A percentile compares a stretch with the other conserved stretches of the same genome.
Conservation (phyloP, 139 green algal genomes). For the Haematococcus sp. region DNA sequence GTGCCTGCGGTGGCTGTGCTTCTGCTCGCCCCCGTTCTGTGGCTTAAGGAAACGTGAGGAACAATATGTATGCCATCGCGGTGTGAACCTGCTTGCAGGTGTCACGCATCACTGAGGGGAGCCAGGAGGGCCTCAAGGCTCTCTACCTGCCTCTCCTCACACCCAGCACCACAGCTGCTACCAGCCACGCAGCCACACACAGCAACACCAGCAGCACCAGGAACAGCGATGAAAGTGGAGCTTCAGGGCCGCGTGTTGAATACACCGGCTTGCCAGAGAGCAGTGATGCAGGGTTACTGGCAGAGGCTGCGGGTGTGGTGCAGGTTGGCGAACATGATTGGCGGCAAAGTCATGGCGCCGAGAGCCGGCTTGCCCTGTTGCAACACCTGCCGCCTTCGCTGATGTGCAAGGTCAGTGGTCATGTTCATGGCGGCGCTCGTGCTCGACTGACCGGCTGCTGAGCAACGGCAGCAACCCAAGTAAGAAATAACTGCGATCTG, state of each 20-base stretch:
- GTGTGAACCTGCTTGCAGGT: not conserved
- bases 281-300: no score
- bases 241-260: not conserved
- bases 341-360: not conserved
- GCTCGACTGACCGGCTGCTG: not conserved
- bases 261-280: not conserved
- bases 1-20: no score
- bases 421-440: not conserved
- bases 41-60: no score
- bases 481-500: constrained; percentile 10
- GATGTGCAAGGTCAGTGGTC: constrained; percentile 8
- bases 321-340: not conserved
- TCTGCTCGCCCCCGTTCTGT: no score
- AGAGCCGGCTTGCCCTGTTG: not conserved
- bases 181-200: no score
- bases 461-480: not conserved
- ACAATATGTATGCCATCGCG: no score
- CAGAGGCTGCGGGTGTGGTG: not conserved
- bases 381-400: constrained; percentile 17
- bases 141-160: constrained; percentile 41
- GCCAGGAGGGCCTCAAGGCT: constrained; percentile 23
- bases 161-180: not conserved
- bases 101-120: constrained; percentile 62
- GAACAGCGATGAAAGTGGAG: not conserved
- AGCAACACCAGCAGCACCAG: no score